Conservation (phyloP, 2,329 filamentous ascomycete species). For the Penicillium brevicompactum region DNA sequence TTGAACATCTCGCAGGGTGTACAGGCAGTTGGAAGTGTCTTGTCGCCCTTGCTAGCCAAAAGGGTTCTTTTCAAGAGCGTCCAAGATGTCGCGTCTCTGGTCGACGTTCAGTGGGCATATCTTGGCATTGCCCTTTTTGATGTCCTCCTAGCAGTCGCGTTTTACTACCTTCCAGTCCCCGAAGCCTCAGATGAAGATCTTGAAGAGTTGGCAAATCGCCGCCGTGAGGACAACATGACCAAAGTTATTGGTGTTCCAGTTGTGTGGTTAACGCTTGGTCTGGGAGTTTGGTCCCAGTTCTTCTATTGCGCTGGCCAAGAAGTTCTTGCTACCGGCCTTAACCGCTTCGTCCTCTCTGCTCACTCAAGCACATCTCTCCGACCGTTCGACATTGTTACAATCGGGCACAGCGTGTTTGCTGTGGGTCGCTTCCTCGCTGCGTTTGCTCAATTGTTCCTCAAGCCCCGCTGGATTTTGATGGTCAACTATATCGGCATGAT, state of each 20-base stretch:
- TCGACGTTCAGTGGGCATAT: constrained; percentile 67
- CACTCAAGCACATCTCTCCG: constrained; percentile 35
- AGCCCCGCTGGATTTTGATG: constrained; percentile 60
- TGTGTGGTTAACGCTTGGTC: constrained; percentile 58
- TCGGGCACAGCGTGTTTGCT: constrained; percentile 62
- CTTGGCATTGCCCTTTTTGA: constrained; percentile 65
- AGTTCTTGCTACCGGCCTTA: constrained; percentile 53
- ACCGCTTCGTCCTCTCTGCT: constrained; percentile 45
- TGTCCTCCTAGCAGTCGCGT: constrained; percentile 59
- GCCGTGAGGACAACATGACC: constrained; percentile 53
- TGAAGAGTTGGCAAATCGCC: constrained; percentile 55
- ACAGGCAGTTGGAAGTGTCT: constrained; percentile 62
- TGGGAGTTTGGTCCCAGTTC: constrained; percentile 59
- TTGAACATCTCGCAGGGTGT: constrained; percentile 64
- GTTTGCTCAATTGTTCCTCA: constrained; percentile 55
- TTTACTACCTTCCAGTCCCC: constrained; percentile 64
- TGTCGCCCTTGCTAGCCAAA: constrained; percentile 62
- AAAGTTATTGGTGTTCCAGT: constrained; percentile 50
- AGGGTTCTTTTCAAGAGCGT: constrained; percentile 59
- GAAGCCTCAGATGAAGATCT: constrained; percentile 64
- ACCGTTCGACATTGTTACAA: constrained; percentile 51
- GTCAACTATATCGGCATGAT: constrained; percentile 57
- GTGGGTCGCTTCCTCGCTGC: constrained; percentile 60
- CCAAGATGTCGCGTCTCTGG: constrained; percentile 53
- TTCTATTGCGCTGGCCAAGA: constrained; percentile 66